phyloP scores from a whole-genome alignment of 495 filamentous ascomycete species.

The Bombardia bombarda region DNA sequence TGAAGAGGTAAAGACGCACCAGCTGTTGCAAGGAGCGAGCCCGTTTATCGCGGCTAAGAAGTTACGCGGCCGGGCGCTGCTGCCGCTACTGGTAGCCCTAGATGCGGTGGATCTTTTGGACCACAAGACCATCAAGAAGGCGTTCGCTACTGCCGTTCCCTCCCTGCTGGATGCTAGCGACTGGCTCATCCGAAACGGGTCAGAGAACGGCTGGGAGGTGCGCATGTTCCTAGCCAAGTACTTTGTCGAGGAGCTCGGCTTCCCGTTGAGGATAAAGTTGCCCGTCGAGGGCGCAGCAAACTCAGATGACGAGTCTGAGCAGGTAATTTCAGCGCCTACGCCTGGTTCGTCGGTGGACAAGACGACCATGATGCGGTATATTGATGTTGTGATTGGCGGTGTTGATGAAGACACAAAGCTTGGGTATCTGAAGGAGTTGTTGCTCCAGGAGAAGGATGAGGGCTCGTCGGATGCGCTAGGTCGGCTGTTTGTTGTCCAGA shows the following conservation, averaged over 20 bases:
- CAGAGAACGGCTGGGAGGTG: conserved; percentile 28
- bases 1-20: conserved; percentile 1
- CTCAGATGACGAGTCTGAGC: neutral
- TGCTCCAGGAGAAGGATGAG: conserved; percentile 4
- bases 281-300: neutral
- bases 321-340: neutral
- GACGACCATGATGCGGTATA: conserved; percentile 12
- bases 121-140: conserved; percentile 2
- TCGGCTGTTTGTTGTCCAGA: conserved; percentile 15
- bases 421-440: conserved; percentile 14
- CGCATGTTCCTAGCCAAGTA: conserved; percentile 29
- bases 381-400: conserved; percentile 13
- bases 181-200: conserved; percentile 16
- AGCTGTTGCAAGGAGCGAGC: conserved; percentile 7
- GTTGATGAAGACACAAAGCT: conserved; percentile 19
- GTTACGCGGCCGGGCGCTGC: conserved; percentile 6
- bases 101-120: conserved; percentile 13
- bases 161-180: conserved; percentile 21
- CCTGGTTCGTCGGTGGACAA: conserved; percentile 13
- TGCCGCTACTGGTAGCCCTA: conserved; percentile 13
- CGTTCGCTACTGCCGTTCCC: conserved; percentile 1
- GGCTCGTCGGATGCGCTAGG: conserved; percentile 3
- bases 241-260: conserved; percentile 10
- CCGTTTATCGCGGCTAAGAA: conserved; percentile 6
- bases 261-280: conserved; percentile 13